Percentiles rank a stretch among this genome's conserved stretches.
phyloP scores from a whole-genome alignment of 345 rosid genomes.

The Eucalyptus albens region DNA sequence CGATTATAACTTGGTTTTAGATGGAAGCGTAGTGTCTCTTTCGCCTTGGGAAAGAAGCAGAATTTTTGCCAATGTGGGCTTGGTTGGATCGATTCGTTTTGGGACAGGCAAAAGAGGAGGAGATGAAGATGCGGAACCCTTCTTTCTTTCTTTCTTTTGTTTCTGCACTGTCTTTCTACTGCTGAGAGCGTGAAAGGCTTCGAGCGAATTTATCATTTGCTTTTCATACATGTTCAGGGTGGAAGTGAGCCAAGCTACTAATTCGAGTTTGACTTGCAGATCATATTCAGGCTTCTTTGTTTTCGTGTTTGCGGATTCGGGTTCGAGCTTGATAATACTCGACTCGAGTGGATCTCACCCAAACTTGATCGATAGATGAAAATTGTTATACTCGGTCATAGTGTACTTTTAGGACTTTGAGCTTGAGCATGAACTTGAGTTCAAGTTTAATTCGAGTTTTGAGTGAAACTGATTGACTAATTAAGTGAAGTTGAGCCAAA shows the following conservation, averaged over 20 bases:
- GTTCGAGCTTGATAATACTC: background rate
- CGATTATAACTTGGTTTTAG: background rate
- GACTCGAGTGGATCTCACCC: background rate
- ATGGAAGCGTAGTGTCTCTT: background rate
- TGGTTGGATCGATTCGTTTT: background rate
- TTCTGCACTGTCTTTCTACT: background rate
- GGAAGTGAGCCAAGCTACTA: background rate
- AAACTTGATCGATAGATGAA: background rate
- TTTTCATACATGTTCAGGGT: background rate
- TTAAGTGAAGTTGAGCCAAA: background rate
- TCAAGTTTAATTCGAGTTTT: background rate
- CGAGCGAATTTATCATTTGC: background rate
- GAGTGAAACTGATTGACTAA: background rate
- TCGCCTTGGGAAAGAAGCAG: background rate
- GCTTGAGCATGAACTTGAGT: background rate
- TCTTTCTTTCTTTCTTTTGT: background rate
- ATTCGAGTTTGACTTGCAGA: background rate
- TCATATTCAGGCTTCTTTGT: background rate
- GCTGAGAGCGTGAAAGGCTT: background rate
- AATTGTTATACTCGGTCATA: background rate
- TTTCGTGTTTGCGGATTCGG: background rate
- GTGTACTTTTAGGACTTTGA: background rate
- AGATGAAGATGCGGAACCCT: background rate
- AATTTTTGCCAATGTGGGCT: background rate
- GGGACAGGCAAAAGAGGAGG: background rate